Conservation (phyloP, 371 early-diverging fungal species). For the Capillidium rhysosporum region DNA sequence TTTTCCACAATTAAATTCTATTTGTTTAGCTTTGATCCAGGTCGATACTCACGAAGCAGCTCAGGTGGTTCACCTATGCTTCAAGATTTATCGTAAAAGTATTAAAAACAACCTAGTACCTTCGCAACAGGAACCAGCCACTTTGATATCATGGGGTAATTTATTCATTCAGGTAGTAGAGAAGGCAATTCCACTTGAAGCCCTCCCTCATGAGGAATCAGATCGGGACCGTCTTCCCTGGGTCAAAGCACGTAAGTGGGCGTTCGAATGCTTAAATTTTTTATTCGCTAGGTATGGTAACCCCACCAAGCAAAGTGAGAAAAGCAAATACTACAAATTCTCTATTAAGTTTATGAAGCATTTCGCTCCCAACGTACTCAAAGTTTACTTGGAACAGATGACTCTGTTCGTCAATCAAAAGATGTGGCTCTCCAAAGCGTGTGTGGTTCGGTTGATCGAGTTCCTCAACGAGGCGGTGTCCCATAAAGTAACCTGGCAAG, state of each 20-base stretch:
- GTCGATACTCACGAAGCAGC: constrained; percentile 50
- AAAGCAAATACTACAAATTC: constrained; percentile 41
- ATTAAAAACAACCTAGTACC: constrained; percentile 28
- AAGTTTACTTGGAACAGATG: constrained; percentile 53
- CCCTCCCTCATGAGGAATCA: constrained; percentile 31
- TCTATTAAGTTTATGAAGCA: constrained; percentile 54
- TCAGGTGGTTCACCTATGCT: constrained; percentile 50
- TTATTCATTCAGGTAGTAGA: constrained; percentile 58
- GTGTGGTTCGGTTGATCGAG: constrained; percentile 13
- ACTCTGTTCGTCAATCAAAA: constrained; percentile 41
- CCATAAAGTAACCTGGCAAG: constrained; percentile 68
- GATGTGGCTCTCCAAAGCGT: constrained; percentile 34
- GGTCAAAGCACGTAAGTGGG: constrained; percentile 92
- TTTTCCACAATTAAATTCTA: constrained; percentile 48
- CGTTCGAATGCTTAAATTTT: constrained; percentile 59
- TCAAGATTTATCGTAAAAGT: constrained; percentile 44
- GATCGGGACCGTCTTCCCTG: constrained; percentile 58
- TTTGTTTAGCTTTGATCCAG: constrained; percentile 32
- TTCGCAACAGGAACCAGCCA: constrained; percentile 35
- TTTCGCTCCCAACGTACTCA: constrained; percentile 70
- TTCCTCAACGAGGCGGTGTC: constrained; percentile 37
- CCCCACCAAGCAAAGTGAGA: constrained; percentile 30
- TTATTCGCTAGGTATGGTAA: constrained; percentile 63
- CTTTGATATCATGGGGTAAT: constrained; percentile 68
- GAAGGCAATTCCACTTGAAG: constrained; percentile 28